Base-by-base conservation (phyloP, 768 basidiomycete species). In the Hericium rajendrae region DNA sequence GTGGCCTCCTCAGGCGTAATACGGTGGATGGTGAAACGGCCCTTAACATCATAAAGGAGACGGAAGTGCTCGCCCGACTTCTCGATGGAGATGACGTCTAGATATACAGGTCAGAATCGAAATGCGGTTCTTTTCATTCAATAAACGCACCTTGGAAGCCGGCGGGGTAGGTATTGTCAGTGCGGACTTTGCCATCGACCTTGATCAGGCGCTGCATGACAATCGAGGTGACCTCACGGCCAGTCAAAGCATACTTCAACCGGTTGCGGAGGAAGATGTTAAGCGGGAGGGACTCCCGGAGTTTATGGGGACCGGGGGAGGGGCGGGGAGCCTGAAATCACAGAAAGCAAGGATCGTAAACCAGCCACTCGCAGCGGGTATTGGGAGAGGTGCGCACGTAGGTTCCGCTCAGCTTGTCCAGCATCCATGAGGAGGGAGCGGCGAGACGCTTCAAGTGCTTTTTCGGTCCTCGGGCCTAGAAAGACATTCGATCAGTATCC, bases 41-140 rank as follows among this genome's bases (percentile, higher is more conserved):
- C 97, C 80, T 99, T 99, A 76, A 98, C 86, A 72, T 98, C 97
- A 81, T 98, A 98, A 46, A 99, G 81, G 59, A 98, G 84, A 74
- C 97, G 95, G 88, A 98, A 99, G 80, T 98, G 88, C 76, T 99
- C 97, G 76, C 88, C 91, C 24, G 95, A 97, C 74, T 97, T 95
- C 76, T 99, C 95, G 62, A 99, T 90, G 59, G 91, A 84, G 72
- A 99, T 82, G 63, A 97, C 95, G 74, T 99, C 95, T 95, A 46
- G 16, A 48, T 58, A 53, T 32, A 62, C 16, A 40, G 16, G 2
- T 15, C 4, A 20, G 22, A 32, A 37, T 38, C 28, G 40, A 38
- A 13, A 6, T 13, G 6, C 18, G 20, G 22, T 32, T 32, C 32
- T 6, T 32, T 32, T 32, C 32, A 8, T 8, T 10, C 32, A 6